Base-by-base conservation (phyloP, 2,329 filamentous ascomycete genomes). In the Monosporascus sp. region DNA sequence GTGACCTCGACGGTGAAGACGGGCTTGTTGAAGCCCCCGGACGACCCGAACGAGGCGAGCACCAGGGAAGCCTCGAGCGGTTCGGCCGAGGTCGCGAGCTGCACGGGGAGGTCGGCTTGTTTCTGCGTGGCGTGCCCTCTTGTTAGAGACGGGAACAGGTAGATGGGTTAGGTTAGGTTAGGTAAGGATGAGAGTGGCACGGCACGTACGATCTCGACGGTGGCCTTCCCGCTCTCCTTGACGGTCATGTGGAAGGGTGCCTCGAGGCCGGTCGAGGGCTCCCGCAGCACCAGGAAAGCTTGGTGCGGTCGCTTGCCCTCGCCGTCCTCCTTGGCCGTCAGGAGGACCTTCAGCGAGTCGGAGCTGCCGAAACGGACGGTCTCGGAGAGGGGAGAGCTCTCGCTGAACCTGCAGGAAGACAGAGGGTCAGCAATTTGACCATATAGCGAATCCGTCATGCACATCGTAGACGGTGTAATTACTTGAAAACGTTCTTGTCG, bases 291-390 rank as follows among this genome's bases (percentile, higher is more conserved):
- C 51, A 99, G 79, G 76, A 97, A 97, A 6, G 91, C 91, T 74
- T 99, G 94, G 73, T 99, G 94, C 62, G 94, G 90, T 60, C 89
- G 85, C 78, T 91, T 93, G 47, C 83, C 80, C 62, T 85, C 86
- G 72, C 85, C 85, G 67, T 82, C 86, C 66, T 96, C 90, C 68
- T 88, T 87, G 8, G 90, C 81, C 36, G 90, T 96, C 64, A 99
- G 75, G 60, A 85, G 74, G 60, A 99, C 75, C 76, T 94, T 96
- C 66, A 97, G 77, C 43, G 85, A 84, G 67, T 95, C 91, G 51
- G 81, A 70, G 51, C 79, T 72, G 57, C 84, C 82, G 57, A 97
- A 77, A 11, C 78, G 71, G 43, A 97, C 69, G 14, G 85, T 73
- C 49, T 82, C 82, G 50, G 82, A 73, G 57, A 92, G 77, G 18